Evolutionary conservation across 306 rosid genomes (phyloP).

Genomic region (Vigna nakashimae): DNA sequence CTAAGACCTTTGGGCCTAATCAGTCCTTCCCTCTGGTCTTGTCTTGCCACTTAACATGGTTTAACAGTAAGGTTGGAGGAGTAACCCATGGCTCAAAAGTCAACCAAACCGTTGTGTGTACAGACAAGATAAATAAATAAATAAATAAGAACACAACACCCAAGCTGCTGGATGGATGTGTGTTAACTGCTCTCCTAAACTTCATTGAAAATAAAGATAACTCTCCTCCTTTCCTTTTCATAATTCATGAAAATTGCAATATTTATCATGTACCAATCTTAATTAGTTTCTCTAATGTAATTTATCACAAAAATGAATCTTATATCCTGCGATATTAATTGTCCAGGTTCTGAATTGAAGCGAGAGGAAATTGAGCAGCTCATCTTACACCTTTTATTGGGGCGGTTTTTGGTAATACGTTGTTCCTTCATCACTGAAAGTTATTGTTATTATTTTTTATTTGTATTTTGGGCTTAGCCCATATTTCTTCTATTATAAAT

Average conservation of each 20-base stretch:
- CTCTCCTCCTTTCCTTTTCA: not conserved
- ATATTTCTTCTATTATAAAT: no score
- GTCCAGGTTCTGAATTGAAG: slow-evolving; percentile 74
- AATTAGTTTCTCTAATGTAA: slow-evolving; percentile 29
- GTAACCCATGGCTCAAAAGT: slow-evolving; percentile 7
- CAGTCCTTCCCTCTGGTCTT: slow-evolving; percentile 4
- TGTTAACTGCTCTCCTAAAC: slow-evolving; percentile 26
- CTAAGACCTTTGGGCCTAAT: slow-evolving; percentile 24
- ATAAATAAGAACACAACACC: not conserved
- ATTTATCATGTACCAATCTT: slow-evolving; percentile 18
- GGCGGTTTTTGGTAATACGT: slow-evolving; percentile 70
- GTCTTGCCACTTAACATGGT: slow-evolving; percentile 8
- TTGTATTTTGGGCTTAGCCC: no score
- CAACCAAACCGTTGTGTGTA: slow-evolving; percentile 23
- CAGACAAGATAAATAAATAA: not conserved
- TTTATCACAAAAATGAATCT: slow-evolving; percentile 27
- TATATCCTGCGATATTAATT: slow-evolving; percentile 46
- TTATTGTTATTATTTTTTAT: no score
- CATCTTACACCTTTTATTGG: slow-evolving; percentile 77
- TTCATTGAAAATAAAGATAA: slow-evolving; percentile 13
- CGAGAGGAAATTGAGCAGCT: slow-evolving; percentile 88
- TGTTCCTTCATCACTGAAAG: slow-evolving; percentile 27
- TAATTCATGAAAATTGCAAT: slow-evolving; percentile 31
- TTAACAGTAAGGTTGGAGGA: slow-evolving; percentile 24
- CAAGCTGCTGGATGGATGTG: not conserved